Evolutionary conservation across 805 yeast genomes (phyloP), one percentile per base, ranked within the genome.

Genomic region (Zygotorulaspora chibaensis): DNA sequence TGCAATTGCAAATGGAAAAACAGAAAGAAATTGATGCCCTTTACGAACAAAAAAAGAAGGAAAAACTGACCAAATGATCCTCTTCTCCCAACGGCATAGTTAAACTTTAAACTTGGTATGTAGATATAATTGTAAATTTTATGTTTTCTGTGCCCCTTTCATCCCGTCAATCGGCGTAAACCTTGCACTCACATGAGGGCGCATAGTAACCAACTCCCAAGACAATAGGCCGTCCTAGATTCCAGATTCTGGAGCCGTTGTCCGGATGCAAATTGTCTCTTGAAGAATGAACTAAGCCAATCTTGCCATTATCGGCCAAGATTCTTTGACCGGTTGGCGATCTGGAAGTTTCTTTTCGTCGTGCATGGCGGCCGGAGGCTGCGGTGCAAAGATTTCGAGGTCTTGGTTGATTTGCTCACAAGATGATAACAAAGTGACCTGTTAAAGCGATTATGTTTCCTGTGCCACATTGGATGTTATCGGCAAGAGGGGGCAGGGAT

Each of bases 1-100:
- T 71, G 69, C 63, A 69, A 51, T 55, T 63, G 45, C 76, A 71
- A 59, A 42, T 69, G 54, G 72, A 71, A 51, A 67, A 67, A 47
- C 74, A 70, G 54, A 61, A 65, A 44, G 75, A 71, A 53, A 60
- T 64, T 28, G 70, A 66, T 34, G 61, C 58, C 25, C 52, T 63
- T 23, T 66, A 50, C 43, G 67, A 63, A 46, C 54, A 62, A 42
- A 53, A 54, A 46, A 65, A 63, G 56, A 52, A 50, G 28, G 52
- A 53, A 33, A 47, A 50, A 40, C 46, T 20, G 25, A 7, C 4
- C 25, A 20, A 20, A 20, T 20, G 7, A 20, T 20, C 25, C 25
- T 7, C 25, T 7, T 7, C 7, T 20, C 25, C 4, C 25, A 20
- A 20, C 25, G 7, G 7, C 25, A 20, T 20, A 20, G 25, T 20